Base-by-base conservation (phyloP, 352 stramenopile species). In the Plasmopara viticola region DNA sequence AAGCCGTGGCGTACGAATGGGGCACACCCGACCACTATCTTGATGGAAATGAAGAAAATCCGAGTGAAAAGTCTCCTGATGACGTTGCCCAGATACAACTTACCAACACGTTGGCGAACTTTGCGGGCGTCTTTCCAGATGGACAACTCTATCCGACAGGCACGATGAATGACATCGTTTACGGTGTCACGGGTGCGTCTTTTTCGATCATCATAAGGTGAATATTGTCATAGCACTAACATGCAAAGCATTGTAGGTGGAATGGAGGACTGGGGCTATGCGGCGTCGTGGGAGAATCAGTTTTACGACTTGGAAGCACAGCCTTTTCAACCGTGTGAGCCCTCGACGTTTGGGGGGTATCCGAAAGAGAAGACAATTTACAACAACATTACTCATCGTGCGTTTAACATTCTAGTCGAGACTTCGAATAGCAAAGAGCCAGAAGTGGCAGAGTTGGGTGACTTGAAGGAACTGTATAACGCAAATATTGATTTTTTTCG, bases 211-310 rank as follows among this genome's bases (percentile, higher is more conserved):
- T 25, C 20, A 25, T 25, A 3, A 25, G 3, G 20, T 25, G 3
- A 25, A 25, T 25, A 25, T 25, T 25, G 20, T 3, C 20, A 25
- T 25, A 25, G 1, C 20, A 25, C 20, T 25, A 25, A 25, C 20
- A 25, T 54, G 10, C 2, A 25, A 54, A 41, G 9, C 33, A 1
- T 34, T 39, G 12, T n/a, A 54, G 51, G 96, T 46, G 96, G 95
- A 9, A 98, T 99, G 94, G 96, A 99, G 69, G 96, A 99, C 72
- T 99, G 95, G 94, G 87, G 73, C 12, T 98, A 98, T 62, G 90
- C 90, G 8, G 84, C 74, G 2, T 94, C 81, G 17, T 97, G 87
- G 87, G 84, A 95, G 48, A 90, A 90, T 44, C 54, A 73, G 6
- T 72, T 70, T 39, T 69, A 62, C 44, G 25, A 52, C 2, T 14